phyloP scores from a whole-genome alignment of 441 rosid genomes.

The Syzygium malaccense region DNA sequence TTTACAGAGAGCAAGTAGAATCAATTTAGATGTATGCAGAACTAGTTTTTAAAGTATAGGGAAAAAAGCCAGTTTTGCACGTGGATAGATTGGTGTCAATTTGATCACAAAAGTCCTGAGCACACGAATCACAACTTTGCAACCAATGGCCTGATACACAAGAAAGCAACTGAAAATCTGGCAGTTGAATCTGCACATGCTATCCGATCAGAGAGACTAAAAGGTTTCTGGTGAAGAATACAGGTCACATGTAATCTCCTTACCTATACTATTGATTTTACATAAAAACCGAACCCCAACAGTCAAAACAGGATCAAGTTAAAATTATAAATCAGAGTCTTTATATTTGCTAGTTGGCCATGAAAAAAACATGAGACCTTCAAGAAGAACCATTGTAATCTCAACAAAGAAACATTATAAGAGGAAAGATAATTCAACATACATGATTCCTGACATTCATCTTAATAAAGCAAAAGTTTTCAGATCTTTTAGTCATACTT shows the following conservation, averaged over 20 bases:
- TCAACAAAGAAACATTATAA: background rate
- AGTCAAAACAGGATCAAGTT: background rate
- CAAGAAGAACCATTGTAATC: background rate
- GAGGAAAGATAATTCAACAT: background rate
- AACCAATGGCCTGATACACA: background rate
- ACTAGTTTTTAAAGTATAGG: background rate
- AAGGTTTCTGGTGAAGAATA: background rate
- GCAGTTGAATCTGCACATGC: background rate
- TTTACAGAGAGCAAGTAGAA: background rate
- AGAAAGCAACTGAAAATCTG: background rate
- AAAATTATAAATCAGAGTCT: background rate
- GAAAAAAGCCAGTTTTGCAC: background rate
- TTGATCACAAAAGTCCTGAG: background rate
- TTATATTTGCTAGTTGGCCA: background rate
- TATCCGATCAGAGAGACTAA: background rate
- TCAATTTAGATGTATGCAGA: background rate
- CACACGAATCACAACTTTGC: background rate
- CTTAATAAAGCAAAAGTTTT: background rate
- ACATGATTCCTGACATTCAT: background rate
- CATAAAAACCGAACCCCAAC: background rate
- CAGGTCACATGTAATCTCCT: background rate
- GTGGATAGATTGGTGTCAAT: background rate
- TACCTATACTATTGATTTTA: background rate
- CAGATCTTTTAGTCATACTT: background rate
- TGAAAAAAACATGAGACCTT: background rate